Evolutionary conservation across 2,329 filamentous ascomycete species (phyloP).

Genomic region (Lachnum nothofagi): DNA sequence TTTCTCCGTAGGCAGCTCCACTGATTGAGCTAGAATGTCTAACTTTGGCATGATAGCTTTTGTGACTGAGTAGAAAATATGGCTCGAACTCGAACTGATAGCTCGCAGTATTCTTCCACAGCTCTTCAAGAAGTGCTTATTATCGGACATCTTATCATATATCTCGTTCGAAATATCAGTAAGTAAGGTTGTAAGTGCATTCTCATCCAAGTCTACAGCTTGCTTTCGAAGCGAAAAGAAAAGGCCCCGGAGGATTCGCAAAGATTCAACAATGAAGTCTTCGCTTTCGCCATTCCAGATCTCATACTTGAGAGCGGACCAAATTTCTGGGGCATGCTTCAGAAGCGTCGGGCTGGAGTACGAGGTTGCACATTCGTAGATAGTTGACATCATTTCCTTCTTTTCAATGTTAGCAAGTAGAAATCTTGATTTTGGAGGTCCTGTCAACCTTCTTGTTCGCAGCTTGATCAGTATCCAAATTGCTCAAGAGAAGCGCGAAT

Average conservation of each 20-base stretch:
- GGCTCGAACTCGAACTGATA: conserved; percentile 19
- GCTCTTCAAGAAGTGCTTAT: not conserved
- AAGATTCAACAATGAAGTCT: conserved; percentile 26
- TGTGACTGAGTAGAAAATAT: conserved; percentile 20
- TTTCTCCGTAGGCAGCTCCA: conserved; percentile 20
- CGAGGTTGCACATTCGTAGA: conserved; percentile 15
- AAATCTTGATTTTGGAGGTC: not conserved
- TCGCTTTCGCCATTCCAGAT: conserved; percentile 32
- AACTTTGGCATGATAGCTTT: conserved; percentile 21
- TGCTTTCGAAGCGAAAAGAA: conserved; percentile 5
- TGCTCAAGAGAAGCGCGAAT: conserved; percentile 23
- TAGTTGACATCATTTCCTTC: conserved; percentile 27
- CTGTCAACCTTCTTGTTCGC: conserved; percentile 29
- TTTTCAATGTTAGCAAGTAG: conserved; percentile 18
- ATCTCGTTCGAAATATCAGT: not conserved
- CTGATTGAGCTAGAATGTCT: conserved; percentile 19
- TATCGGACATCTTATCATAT: conserved; percentile 1
- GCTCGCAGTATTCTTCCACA: conserved; percentile 20
- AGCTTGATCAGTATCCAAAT: conserved; percentile 26
- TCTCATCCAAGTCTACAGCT: conserved; percentile 4
- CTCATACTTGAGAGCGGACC: conserved; percentile 33
- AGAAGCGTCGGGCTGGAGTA: conserved; percentile 20
- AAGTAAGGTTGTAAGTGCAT: not conserved
- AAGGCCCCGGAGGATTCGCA: conserved; percentile 24
- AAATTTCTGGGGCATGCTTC: conserved; percentile 25